Evolutionary conservation across 108 stramenopile species (phyloP).

Genomic region (Pseudonitzschia multistriata): DNA sequence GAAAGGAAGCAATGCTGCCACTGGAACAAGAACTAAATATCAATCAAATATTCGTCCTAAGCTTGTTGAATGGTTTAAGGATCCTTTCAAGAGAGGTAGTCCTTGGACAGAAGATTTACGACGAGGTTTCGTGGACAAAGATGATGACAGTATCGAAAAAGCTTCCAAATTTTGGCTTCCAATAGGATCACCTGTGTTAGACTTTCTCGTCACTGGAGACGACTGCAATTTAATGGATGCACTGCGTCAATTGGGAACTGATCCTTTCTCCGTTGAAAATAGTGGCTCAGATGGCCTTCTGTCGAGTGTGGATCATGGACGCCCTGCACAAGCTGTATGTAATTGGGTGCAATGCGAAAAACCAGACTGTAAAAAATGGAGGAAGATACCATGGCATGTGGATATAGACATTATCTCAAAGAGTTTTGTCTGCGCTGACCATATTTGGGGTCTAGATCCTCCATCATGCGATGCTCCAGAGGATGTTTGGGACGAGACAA

Average conservation of each 20-base stretch:
- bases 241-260: constrained; percentile 37
- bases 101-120: constrained; percentile 73
- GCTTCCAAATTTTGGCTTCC: constrained; percentile 46
- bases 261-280: constrained; percentile 15
- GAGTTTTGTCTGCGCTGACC: constrained; percentile 84
- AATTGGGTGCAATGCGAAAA: constrained; percentile 94
- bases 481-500: constrained; percentile 76
- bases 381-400: constrained; percentile 86
- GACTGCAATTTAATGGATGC: constrained; percentile 61
- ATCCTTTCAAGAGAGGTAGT: constrained; percentile 73
- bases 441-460: constrained; percentile 70
- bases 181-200: constrained; percentile 85
- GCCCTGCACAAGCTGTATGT: constrained; percentile 83
- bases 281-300: constrained; percentile 45
- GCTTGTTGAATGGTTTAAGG: constrained; percentile 73
- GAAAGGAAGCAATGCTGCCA: constrained; percentile 26
- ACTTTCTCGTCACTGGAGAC: constrained; percentile 81
- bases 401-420: constrained; percentile 81
- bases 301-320: constrained; percentile 76
- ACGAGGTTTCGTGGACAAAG: constrained; percentile 48
- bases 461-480: constrained; percentile 72
- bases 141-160: constrained; percentile 13
- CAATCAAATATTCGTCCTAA: constrained; percentile 55
- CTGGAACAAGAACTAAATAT: constrained; percentile 28
- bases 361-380: constrained; percentile 84